phyloP scores from a whole-genome alignment of 1,139 yeast genomes.

The Hyphopichia buzzinii region DNA sequence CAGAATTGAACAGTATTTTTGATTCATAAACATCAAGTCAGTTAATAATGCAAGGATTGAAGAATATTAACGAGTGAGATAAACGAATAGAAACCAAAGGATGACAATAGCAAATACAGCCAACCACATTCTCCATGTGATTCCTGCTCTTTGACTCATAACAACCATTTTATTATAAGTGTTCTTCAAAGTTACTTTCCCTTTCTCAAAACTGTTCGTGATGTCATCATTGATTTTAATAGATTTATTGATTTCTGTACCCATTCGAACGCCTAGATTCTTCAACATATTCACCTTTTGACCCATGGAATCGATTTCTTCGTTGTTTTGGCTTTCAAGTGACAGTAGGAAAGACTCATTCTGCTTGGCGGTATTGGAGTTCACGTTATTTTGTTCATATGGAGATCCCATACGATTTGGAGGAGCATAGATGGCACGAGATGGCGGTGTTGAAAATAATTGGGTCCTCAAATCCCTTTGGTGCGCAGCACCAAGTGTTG shows the following conservation, averaged over 20 bases:
- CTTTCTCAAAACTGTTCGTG: constrained; percentile 44
- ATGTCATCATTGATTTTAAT: constrained; percentile 60
- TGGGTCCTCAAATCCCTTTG: constrained; percentile 49
- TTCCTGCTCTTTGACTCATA: constrained; percentile 82
- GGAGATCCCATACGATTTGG: constrained; percentile 49
- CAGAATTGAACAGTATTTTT: neutral
- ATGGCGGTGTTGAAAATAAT: constrained; percentile 29
- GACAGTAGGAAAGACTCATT: constrained; percentile 62
- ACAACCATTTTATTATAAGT: constrained; percentile 73
- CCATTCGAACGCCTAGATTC: constrained; percentile 72
- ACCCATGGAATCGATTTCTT: constrained; percentile 67
- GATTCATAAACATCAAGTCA: neutral
- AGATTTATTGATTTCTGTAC: constrained; percentile 78
- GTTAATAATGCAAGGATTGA: neutral
- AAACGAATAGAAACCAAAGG: constrained; percentile 77
- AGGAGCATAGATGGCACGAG: constrained; percentile 23
- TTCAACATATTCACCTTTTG: constrained; percentile 71
- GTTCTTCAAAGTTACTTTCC: constrained; percentile 51
- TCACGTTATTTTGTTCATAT: constrained; percentile 41
- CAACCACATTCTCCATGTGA: constrained; percentile 79
- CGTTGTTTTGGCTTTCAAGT: constrained; percentile 82
- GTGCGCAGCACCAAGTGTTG: constrained; percentile 39
- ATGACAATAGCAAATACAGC: constrained; percentile 60
- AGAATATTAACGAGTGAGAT: constrained; percentile 44
- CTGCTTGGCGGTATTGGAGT: constrained; percentile 40